These are phyloP conservation scores for Myriangium duriaei DNA, from an alignment of 2,329 filamentous ascomycete genomes.

Conservation along the genomic window DNA sequence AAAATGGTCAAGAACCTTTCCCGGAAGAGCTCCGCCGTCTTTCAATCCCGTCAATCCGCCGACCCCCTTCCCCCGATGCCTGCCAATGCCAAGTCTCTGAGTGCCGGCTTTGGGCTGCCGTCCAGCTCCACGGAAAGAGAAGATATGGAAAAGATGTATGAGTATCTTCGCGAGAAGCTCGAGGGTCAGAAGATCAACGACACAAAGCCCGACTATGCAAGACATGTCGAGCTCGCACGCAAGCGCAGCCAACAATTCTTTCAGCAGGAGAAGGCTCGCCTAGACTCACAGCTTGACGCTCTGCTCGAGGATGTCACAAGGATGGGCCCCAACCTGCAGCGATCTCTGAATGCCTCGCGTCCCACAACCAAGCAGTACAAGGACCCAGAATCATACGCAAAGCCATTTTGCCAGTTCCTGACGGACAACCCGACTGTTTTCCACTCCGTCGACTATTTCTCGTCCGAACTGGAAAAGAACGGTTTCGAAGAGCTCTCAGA, in stretches of 20 bases:
- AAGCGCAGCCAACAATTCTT: conserved; percentile 6
- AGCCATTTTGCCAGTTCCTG: conserved; percentile 80
- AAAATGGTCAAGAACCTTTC: conserved; percentile 10
- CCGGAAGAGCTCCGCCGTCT: conserved; percentile 8
- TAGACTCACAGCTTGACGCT: conserved; percentile 7
- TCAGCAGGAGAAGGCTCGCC: conserved; percentile 4
- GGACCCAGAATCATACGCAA: conserved; percentile 43
- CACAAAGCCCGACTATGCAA: background rate
- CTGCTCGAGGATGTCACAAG: conserved; percentile 8
- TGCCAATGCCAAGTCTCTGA: conserved; percentile 4
- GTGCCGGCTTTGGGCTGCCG: conserved; percentile 7
- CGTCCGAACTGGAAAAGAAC: conserved; percentile 53
- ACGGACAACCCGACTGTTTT: conserved; percentile 86
- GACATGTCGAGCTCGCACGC: conserved; percentile 4
- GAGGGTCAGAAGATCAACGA: conserved; percentile 4
- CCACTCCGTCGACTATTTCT: conserved; percentile 73
- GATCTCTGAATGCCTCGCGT: background rate
- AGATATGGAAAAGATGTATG: conserved; percentile 8
- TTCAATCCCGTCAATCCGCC: background rate
- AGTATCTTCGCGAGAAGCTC: conserved; percentile 5
- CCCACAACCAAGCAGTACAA: conserved; percentile 6
- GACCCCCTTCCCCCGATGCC: conserved; percentile 7
- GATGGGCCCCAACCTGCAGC: background rate
- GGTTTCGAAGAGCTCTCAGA: conserved; percentile 73
- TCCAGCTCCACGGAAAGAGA: background rate